phyloP scores from a whole-genome alignment of 2,329 filamentous ascomycete genomes.

The Lasiodiplodia theobromae region DNA sequence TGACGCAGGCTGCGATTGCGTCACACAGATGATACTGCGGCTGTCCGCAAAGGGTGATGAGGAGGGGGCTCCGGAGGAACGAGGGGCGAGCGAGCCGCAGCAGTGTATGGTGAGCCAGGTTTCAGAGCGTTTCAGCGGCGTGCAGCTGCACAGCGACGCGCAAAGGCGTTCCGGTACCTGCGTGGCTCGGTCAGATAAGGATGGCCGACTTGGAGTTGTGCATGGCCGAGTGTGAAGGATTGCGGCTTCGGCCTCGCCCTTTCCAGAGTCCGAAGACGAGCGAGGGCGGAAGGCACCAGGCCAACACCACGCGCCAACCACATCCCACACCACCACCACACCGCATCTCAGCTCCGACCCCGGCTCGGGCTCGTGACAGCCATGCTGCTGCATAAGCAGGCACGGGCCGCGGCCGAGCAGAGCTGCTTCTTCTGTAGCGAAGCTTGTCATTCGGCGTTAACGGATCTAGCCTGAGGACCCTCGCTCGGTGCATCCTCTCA shows the following conservation, averaged over 20 bases:
- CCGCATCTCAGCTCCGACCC: constrained; percentile 4
- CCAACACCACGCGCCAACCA: constrained; percentile 1
- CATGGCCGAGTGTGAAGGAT: neutral
- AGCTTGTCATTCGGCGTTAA: constrained; percentile 20
- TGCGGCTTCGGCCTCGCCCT: neutral
- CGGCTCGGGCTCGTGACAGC: neutral
- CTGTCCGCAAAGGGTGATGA: constrained; percentile 1
- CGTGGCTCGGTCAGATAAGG: neutral
- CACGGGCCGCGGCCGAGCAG: neutral
- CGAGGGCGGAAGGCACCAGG: neutral
- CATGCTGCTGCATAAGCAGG: constrained; percentile 15
- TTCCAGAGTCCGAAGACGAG: neutral
- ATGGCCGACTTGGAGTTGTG: too few relatives aligned
- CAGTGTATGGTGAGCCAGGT: neutral
- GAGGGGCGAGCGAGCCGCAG: neutral
- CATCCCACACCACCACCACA: neutral
- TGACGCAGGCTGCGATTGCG: constrained; percentile 15
- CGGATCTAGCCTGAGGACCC: neutral
- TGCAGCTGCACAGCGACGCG: constrained; percentile 22
- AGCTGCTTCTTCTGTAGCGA: constrained; percentile 16
- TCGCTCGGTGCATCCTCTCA: neutral
- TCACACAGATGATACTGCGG: constrained; percentile 10
- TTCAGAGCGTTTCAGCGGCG: constrained; percentile 25
- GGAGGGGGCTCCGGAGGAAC: neutral
- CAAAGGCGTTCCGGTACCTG: constrained; percentile 21